A percentile compares a stretch with the other conserved stretches of the same genome.
Evolutionary conservation across 2,329 filamentous ascomycete species (phyloP).

Genomic region (Pyrenophora teres): DNA sequence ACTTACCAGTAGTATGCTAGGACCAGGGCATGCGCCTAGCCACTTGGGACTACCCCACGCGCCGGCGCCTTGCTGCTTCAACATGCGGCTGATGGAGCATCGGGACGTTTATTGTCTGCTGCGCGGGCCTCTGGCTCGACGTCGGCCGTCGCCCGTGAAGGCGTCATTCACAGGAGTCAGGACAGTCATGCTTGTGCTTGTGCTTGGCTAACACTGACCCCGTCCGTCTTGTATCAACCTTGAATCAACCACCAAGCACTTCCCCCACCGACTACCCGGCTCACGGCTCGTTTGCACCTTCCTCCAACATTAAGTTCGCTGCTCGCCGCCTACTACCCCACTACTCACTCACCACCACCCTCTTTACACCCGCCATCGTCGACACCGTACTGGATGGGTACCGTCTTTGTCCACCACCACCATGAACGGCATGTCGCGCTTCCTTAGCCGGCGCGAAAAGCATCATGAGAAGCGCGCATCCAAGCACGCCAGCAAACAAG

Average conservation of each 20-base stretch:
- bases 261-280: conserved; percentile 9
- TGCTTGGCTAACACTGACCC: neutral
- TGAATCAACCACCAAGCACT: conserved; percentile 1
- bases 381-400: conserved; percentile 25
- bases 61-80: conserved; percentile 13
- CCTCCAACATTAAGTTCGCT: conserved; percentile 5
- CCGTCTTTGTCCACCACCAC: conserved; percentile 23
- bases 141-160: too few relatives aligned
- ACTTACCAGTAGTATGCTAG: too few relatives aligned
- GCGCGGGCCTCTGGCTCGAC: too few relatives aligned
- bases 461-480: conserved; percentile 45
- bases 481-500: conserved; percentile 41
- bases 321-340: conserved; percentile 19
- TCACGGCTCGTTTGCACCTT: conserved; percentile 16
- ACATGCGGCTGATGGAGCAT: conserved; percentile 8
- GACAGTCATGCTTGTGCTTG: neutral
- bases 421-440: conserved; percentile 63
- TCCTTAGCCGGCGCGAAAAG: conserved; percentile 73
- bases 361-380: conserved; percentile 8
- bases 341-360: conserved; percentile 1
- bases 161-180: neutral
- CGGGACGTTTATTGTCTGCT: neutral
- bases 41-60: conserved; percentile 17
- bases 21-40: conserved; percentile 4
- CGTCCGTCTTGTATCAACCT: neutral